Evolutionary conservation across 345 rosid genomes (phyloP).

Genomic region (Citrus hindsii): DNA sequence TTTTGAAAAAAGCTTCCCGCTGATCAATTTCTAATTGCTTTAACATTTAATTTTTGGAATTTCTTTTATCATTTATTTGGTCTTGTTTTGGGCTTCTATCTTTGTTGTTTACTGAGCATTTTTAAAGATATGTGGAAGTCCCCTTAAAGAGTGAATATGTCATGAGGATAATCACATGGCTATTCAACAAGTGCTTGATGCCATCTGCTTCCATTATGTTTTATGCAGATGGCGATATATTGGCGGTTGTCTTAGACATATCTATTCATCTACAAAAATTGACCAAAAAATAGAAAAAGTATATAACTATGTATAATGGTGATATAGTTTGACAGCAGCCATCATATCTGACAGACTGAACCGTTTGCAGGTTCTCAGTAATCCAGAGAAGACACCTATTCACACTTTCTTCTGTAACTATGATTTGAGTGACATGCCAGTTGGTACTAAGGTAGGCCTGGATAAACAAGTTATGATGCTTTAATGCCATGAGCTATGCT

Average conservation of each 20-base stretch:
- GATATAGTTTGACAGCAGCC: not conserved
- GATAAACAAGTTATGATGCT: not conserved
- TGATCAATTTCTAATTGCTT: not conserved
- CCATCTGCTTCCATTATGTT: not conserved
- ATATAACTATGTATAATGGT: not conserved
- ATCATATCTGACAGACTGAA: not conserved
- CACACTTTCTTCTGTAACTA: slow-evolving; percentile 67
- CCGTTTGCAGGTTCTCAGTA: slow-evolving; percentile 59
- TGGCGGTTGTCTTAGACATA: not conserved
- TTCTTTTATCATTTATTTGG: not conserved
- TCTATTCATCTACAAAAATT: not conserved
- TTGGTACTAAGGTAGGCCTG: slow-evolving; percentile 55
- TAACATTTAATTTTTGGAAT: not conserved
- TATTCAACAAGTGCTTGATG: not conserved
- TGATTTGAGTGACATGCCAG: slow-evolving; percentile 69
- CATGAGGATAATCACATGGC: not conserved
- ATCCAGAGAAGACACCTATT: slow-evolving; percentile 67
- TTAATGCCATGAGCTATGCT: not conserved
- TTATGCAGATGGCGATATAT: not conserved
- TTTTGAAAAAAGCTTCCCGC: not conserved
- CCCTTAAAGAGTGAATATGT: not conserved
- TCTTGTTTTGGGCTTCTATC: not conserved
- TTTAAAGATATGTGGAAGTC: not conserved
- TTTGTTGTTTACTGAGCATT: not conserved
- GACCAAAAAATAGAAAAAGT: not conserved